Percentiles rank a stretch among this genome's conserved stretches.
phyloP scores from a whole-genome alignment of 2,329 filamentous ascomycete genomes.

The Penicillium sumatraense region DNA sequence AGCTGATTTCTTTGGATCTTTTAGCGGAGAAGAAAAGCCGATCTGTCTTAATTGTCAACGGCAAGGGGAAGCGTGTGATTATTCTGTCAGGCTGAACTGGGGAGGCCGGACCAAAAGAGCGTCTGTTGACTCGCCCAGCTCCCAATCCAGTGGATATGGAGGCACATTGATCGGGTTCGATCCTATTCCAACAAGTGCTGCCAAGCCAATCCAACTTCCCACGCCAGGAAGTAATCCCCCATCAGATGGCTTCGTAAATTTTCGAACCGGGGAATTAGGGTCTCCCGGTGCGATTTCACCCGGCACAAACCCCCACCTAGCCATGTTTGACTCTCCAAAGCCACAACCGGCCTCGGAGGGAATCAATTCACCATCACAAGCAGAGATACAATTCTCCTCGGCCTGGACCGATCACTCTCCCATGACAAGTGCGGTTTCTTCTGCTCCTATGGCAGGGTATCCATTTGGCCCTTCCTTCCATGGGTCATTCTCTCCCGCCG shows the following conservation, averaged over 20 bases:
- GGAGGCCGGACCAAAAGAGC: conserved; percentile 69
- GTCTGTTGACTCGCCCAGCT: conserved; percentile 43
- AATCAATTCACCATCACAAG: conserved; percentile 16
- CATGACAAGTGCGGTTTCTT: conserved; percentile 15
- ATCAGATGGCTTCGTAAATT: conserved; percentile 19
- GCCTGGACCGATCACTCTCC: conserved; percentile 30
- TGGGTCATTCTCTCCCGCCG: conserved; percentile 25
- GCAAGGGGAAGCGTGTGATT: conserved; percentile 76
- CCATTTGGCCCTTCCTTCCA: conserved; percentile 22
- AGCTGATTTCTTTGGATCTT: background rate
- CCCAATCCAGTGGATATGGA: conserved; percentile 33
- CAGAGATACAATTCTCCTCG: conserved; percentile 17
- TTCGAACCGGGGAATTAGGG: conserved; percentile 13
- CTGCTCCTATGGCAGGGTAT: conserved; percentile 22
- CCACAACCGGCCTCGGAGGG: conserved; percentile 11
- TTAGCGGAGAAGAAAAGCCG: conserved; percentile 75
- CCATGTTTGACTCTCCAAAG: conserved; percentile 22
- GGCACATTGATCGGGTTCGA: conserved; percentile 23
- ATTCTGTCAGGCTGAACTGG: conserved; percentile 81
- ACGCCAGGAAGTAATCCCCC: conserved; percentile 13
- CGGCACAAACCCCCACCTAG: conserved; percentile 12
- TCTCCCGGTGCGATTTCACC: conserved; percentile 22
- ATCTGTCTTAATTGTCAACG: conserved; percentile 73
- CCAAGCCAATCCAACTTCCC: conserved; percentile 13
- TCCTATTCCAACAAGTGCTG: conserved; percentile 10